A percentile compares a stretch with the other conserved stretches of the same genome.
phyloP scores from a whole-genome alignment of 2,329 filamentous ascomycete species.

The Hypomyces perniciosus region DNA sequence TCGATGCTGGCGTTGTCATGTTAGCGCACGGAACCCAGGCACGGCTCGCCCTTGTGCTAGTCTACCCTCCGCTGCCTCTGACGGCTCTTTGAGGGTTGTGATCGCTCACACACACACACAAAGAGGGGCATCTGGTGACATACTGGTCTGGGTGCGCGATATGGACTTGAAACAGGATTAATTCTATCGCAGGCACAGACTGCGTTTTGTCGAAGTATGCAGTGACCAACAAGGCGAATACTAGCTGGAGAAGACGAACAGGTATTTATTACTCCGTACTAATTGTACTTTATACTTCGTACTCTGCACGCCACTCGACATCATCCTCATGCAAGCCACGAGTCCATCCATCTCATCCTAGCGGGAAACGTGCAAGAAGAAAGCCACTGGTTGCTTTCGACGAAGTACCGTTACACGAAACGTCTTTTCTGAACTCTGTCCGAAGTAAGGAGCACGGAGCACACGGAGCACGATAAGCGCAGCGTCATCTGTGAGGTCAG shows the following conservation, averaged over 20 bases:
- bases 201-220: too few relatives aligned
- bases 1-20: not conserved
- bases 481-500: constrained; percentile 12
- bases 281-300: not conserved
- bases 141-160: not conserved
- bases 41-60: constrained; percentile 12
- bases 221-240: not conserved
- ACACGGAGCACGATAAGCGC: not conserved
- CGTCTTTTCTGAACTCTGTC: not conserved
- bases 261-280: too few relatives aligned
- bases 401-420: too few relatives aligned
- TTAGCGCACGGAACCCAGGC: constrained; percentile 11
- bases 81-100: not conserved
- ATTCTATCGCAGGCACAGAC: too few relatives aligned
- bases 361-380: constrained; percentile 2
- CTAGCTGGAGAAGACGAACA: not conserved
- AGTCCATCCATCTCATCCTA: not conserved
- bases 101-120: too few relatives aligned
- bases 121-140: not conserved
- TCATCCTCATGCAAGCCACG: not conserved
- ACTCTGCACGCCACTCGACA: not conserved
- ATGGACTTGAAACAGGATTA: too few relatives aligned
- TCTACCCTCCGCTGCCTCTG: not conserved
- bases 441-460: not conserved
- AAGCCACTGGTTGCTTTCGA: not conserved